Base-by-base conservation (phyloP, 441 rosid genomes). In the Corymbia citriodora region DNA sequence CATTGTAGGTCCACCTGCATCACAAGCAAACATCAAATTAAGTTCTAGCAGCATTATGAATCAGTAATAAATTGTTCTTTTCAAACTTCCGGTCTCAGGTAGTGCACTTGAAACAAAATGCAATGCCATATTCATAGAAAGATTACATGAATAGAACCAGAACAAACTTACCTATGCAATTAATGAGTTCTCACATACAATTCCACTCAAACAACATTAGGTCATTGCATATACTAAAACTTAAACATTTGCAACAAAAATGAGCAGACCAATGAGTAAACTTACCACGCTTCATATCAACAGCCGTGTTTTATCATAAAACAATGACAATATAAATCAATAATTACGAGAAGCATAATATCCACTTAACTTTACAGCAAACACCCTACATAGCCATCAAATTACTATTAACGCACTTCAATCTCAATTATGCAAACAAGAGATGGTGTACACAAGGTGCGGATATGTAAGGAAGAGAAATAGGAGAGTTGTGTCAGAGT, bases 1-100 rank as follows among this genome's bases (percentile, higher is more conserved):
- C 99, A 72, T 96, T 96, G 83, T 91, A 94, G 10, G 99, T 96
- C 98, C 99, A 97, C 88, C 99, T 97, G 95, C 95, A 94, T 49
- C 90, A 90, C 61, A 89, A 57, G 53, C 49, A 88, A 61, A 68
- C 13, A 59, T 33, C 29, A 88, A 48, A 52, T n/a, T 50, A 82
- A 91, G 85, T 74, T 74, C 52, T 7, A 8, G 11, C 50, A 23
- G 85, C 52, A 74, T 36, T 3, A 74, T 36, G 83, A 36, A 74
- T 74, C 50, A 0, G 83, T 74, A 74, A 40, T 74, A 19, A 21
- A 45, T 79, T 79, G 85, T 79, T 36, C 83, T 72, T 29, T 36
- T 72, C 16, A 6, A 36, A 72, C 48, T 55, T 55, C 19, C n/a
- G 7, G 82, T 72, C 49, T 40, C 49, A 10, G 49, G 27, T 72